Percentiles rank a stretch among this genome's conserved stretches.
These are phyloP conservation scores for Nothophytophthora sp. DNA, from an alignment of 352 stramenopile species.

Conservation along the genomic window DNA sequence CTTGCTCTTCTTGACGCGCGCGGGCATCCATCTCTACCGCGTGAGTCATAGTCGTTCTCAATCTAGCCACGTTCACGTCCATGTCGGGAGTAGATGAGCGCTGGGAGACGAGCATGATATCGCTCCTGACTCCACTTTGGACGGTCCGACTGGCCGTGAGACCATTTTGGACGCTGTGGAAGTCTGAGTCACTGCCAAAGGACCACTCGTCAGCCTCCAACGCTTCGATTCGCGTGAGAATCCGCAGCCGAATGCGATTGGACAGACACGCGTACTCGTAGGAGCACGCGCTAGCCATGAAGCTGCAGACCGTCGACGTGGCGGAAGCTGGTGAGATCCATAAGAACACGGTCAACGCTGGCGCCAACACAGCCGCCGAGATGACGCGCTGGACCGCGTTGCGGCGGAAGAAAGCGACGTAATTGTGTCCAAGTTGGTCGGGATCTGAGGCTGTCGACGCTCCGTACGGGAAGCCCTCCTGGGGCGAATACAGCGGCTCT, in stretches of 20 bases:
- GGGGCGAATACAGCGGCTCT: background rate
- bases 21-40: conserved; percentile 11
- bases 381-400: conserved; percentile 66
- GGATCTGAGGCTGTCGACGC: background rate
- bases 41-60: background rate
- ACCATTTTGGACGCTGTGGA: background rate
- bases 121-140: conserved; percentile 2
- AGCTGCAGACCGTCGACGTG: conserved; percentile 60
- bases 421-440: background rate
- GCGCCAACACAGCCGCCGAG: conserved; percentile 55
- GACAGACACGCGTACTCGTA: conserved; percentile 77
- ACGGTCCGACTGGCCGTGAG: conserved; percentile 4
- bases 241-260: conserved; percentile 55
- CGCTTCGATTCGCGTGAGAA: conserved; percentile 34
- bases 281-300: conserved; percentile 53
- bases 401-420: conserved; percentile 14
- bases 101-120: conserved; percentile 1
- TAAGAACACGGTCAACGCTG: conserved; percentile 62
- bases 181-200: background rate
- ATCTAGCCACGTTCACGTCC: background rate
- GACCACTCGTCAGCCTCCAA: conserved; percentile 14
- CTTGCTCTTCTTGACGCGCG: conserved; percentile 13
- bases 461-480: conserved; percentile 3
- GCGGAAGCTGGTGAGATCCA: conserved; percentile 64
- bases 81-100: background rate